These are phyloP conservation scores for Alternaria atra DNA, from an alignment of 2,329 filamentous ascomycete species.

Conservation along the genomic window DNA sequence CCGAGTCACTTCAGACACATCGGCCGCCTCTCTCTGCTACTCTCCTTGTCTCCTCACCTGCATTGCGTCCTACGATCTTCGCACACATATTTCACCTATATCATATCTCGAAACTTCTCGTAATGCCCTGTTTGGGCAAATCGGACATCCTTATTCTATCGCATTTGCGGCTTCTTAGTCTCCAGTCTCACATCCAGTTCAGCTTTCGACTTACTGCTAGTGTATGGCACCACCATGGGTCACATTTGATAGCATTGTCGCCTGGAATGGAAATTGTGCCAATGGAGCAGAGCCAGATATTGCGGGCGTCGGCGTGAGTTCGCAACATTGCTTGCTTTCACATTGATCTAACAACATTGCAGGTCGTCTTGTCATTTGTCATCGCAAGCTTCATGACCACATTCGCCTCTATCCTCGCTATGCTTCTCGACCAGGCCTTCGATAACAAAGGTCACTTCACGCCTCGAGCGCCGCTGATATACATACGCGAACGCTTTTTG, in stretches of 20 bases:
- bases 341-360: not conserved
- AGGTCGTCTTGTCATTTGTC: constrained; percentile 46
- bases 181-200: not conserved
- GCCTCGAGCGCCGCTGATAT: constrained; percentile 29
- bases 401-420: constrained; percentile 40
- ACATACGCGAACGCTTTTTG: constrained; percentile 33
- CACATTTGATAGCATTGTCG: constrained; percentile 34
- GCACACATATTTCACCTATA: not conserved
- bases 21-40: not conserved
- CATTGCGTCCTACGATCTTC: not conserved
- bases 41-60: not conserved
- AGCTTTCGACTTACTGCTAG: not conserved
- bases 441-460: constrained; percentile 38
- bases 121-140: not conserved
- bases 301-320: constrained; percentile 38
- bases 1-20: not conserved
- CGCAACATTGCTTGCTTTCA: not conserved
- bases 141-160: not conserved
- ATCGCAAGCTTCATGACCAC: constrained; percentile 44
- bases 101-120: not conserved
- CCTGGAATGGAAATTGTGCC: constrained; percentile 31
- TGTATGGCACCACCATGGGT: constrained; percentile 43
- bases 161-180: not conserved
- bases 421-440: constrained; percentile 44
- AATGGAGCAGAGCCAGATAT: constrained; percentile 43